These are phyloP conservation scores for Deinandra increscens DNA, from an alignment of 129 eudicot genomes.

Conservation along the genomic window DNA sequence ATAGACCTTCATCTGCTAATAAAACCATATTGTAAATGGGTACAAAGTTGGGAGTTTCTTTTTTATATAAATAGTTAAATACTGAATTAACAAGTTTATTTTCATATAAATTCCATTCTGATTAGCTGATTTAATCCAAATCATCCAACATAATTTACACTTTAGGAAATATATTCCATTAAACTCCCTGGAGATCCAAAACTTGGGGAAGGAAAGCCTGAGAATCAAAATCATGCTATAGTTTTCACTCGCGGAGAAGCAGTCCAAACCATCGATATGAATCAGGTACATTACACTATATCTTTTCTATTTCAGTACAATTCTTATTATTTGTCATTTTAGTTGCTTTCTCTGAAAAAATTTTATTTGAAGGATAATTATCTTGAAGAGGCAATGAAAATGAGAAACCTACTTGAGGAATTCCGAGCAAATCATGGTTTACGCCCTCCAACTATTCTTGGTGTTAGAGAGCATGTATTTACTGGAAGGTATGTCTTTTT, in stretches of 20 bases:
- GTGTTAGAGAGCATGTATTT: slow-evolving; percentile 97
- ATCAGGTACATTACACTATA: slow-evolving; percentile 65
- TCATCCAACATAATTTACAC: slow-evolving; percentile 16
- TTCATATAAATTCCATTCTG: slow-evolving; percentile 5
- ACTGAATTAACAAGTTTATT: slow-evolving; percentile 4
- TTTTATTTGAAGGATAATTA: slow-evolving; percentile 71
- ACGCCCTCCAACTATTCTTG: slow-evolving; percentile 94
- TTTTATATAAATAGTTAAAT: not conserved
- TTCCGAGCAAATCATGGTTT: slow-evolving; percentile 79
- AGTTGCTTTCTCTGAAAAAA: not conserved
- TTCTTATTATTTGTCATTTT: slow-evolving; percentile 1
- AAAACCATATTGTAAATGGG: not conserved
- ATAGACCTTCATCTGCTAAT: slow-evolving; percentile 3
- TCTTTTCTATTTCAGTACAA: not conserved
- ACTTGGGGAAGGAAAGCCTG: slow-evolving; percentile 99
- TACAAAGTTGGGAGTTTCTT: not conserved
- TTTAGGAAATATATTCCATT: slow-evolving; percentile 88
- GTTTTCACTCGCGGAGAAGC: slow-evolving; percentile 98
- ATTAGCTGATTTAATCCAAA: not conserved
- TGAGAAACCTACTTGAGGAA: slow-evolving; percentile 95
- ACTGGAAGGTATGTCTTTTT: slow-evolving; percentile 75
- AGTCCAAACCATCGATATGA: slow-evolving; percentile 95
- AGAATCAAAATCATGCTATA: slow-evolving; percentile 96
- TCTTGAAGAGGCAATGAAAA: slow-evolving; percentile 97
- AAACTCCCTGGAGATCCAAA: slow-evolving; percentile 99